Evolutionary conservation across 2,329 filamentous ascomycete species (phyloP), one percentile per base, ranked within the genome.

Genomic region (Epichloe baconii): DNA sequence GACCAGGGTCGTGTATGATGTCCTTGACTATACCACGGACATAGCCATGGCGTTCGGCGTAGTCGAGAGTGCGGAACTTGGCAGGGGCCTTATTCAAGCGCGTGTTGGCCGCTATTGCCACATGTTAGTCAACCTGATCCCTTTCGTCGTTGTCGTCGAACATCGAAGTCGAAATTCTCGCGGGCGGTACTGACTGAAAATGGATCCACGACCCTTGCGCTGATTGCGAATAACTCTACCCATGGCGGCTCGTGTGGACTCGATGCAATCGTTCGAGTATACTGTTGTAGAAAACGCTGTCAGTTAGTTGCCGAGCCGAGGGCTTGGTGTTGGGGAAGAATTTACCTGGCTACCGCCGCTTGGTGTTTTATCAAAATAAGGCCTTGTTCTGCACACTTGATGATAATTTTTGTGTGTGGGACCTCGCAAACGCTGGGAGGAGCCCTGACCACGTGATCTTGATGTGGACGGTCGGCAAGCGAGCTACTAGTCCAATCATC

Each of bases 11-110:
- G 84, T 98, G 93, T 76, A 98, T 86, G 76, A 97, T 96, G 70
- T 97, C 88, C 83, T 93, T 95, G 71, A 98, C 90, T 61, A 97
- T 82, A 76, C 93, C 93, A 66, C 93, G 88, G 70, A 95, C 78
- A 80, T 98, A 98, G 67, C 93, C 93, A 82, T 97, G 91, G 71
- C 88, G 83, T 80, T 96, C 90, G 72, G 89, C 83, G 74, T 81
- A 98, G 74, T 98, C 93, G 82, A 96, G 87, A 65, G 82, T 88
- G 75, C 93, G 82, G 85, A 98, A 97, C 78, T 95, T 86, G 69
- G 91, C 73, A 54, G 69, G 70, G 54, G 69, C 70, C 83, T 97
- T 96, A 80, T 93, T 91, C 70, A 97, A 83, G 75, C 86, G 85
- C 75, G 86, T 89, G 77, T 86, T 80, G 73, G 85, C 82, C 75